Evolutionary conservation across 1,284 basidiomycete genomes (phyloP).

Genomic region (Microbotryum scabiosae): DNA sequence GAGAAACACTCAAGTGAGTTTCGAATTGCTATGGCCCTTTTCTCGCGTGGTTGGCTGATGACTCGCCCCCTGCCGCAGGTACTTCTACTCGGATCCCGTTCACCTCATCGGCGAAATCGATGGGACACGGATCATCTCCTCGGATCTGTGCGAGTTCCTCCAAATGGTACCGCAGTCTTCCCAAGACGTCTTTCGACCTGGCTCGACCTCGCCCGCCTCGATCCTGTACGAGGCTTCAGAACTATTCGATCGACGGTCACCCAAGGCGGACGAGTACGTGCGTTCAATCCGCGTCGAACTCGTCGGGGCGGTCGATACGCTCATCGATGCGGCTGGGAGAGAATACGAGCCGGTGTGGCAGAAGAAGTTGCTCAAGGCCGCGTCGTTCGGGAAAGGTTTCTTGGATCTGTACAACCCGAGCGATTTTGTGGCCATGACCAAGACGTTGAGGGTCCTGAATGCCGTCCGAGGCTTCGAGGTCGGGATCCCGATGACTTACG

Average conservation of each 20-base stretch:
- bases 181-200: conserved; percentile 77
- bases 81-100: conserved; percentile 65
- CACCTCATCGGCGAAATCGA: conserved; percentile 78
- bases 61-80: conserved; percentile 46
- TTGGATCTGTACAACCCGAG: conserved; percentile 84
- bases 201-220: conserved; percentile 82
- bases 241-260: conserved; percentile 69
- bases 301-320: conserved; percentile 78
- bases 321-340: conserved; percentile 83
- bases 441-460: conserved; percentile 89
- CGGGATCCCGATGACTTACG: conserved; percentile 85
- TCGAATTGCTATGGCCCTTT: too few species aligned
- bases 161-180: conserved; percentile 82
- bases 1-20: conserved; percentile 71
- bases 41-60: not conserved
- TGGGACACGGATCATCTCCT: conserved; percentile 71
- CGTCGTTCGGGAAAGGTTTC: conserved; percentile 89
- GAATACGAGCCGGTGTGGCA: conserved; percentile 91
- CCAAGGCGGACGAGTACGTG: conserved; percentile 88
- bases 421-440: conserved; percentile 83
- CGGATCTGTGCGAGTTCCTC: conserved; percentile 75
- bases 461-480: conserved; percentile 83
- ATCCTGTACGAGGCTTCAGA: conserved; percentile 89
- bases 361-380: conserved; percentile 77
- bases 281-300: conserved; percentile 79